A percentile compares a stretch with the other conserved stretches of the same genome.
These are phyloP conservation scores for Fraxinus dipetala DNA, from an alignment of 305 asterid genomes.

Conservation along the genomic window DNA sequence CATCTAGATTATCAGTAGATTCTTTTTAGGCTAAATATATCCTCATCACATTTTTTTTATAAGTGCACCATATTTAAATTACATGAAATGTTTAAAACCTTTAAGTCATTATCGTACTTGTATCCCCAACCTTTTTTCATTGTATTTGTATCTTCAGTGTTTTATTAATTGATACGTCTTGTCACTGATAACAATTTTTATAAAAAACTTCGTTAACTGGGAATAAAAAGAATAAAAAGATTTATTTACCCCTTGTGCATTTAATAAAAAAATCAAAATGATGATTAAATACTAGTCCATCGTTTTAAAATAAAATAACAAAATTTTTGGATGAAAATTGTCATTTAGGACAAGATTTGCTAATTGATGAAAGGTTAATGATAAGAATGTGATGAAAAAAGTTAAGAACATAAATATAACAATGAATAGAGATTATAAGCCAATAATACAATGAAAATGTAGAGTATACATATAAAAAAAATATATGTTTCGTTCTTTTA, in stretches of 20 bases:
- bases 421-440: neutral
- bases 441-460: too few relatives aligned
- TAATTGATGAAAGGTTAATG: neutral
- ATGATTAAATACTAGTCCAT: too few relatives aligned
- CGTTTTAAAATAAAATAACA: too few relatives aligned
- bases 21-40: neutral
- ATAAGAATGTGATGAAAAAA: neutral
- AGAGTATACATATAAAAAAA: too few relatives aligned
- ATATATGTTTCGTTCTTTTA: neutral
- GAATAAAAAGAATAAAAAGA: neutral
- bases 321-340: too few relatives aligned
- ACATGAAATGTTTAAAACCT: too few relatives aligned
- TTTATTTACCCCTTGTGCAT: neutral
- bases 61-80: too few relatives aligned
- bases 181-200: neutral
- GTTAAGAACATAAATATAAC: too few relatives aligned
- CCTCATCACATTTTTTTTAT: too few relatives aligned
- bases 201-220: neutral
- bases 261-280: too few relatives aligned
- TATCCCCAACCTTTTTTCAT: neutral
- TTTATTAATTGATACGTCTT: too few relatives aligned
- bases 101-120: too few relatives aligned
- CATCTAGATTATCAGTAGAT: conserved; percentile 37
- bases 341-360: neutral
- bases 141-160: neutral